Percentiles rank a stretch among this genome's conserved stretches.
Evolutionary conservation across 2,329 filamentous ascomycete genomes (phyloP).

Genomic region (Alternaria angustiovoidea): DNA sequence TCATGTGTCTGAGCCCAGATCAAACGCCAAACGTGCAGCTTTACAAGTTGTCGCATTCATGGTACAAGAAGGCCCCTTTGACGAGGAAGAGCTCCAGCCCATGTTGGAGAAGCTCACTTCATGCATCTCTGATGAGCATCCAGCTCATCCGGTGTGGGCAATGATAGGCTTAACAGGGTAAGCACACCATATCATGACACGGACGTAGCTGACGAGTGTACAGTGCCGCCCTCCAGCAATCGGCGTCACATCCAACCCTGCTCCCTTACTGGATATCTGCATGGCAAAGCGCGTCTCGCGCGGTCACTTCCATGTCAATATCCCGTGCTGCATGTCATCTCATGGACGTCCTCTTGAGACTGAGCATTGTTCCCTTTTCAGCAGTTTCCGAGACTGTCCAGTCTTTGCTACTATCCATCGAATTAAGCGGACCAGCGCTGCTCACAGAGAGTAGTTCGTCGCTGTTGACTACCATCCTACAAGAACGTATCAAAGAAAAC

Average conservation of each 20-base stretch:
- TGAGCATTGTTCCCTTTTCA: slow-evolving; percentile 72
- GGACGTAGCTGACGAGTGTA: slow-evolving; percentile 2
- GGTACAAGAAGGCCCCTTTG: slow-evolving; percentile 48
- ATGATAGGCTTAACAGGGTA: slow-evolving; percentile 84
- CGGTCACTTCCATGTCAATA: slow-evolving; percentile 72
- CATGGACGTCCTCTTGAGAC: slow-evolving; percentile 72
- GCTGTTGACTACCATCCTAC: slow-evolving; percentile 75
- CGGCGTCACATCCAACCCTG: slow-evolving; percentile 43
- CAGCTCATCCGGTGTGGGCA: slow-evolving; percentile 74
- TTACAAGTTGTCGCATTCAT: slow-evolving; percentile 64
- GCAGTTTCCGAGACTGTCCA: slow-evolving; percentile 74
- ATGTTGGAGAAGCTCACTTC: slow-evolving; percentile 66
- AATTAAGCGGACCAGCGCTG: slow-evolving; percentile 79
- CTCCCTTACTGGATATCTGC: slow-evolving; percentile 70
- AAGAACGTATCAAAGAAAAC: slow-evolving; percentile 70
- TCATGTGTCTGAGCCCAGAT: slow-evolving; percentile 45
- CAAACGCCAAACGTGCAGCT: slow-evolving; percentile 56
- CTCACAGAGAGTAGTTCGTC: slow-evolving; percentile 81
- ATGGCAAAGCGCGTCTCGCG: slow-evolving; percentile 78
- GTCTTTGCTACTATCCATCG: slow-evolving; percentile 76
- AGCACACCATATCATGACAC: slow-evolving; percentile 32
- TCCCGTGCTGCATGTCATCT: slow-evolving; percentile 81
- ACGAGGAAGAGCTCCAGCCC: slow-evolving; percentile 62
- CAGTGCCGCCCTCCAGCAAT: slow-evolving; percentile 44
- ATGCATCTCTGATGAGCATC: slow-evolving; percentile 74